Evolutionary conservation across 2,329 filamentous ascomycete genomes (phyloP).

Genomic region (Apiospora marii): DNA sequence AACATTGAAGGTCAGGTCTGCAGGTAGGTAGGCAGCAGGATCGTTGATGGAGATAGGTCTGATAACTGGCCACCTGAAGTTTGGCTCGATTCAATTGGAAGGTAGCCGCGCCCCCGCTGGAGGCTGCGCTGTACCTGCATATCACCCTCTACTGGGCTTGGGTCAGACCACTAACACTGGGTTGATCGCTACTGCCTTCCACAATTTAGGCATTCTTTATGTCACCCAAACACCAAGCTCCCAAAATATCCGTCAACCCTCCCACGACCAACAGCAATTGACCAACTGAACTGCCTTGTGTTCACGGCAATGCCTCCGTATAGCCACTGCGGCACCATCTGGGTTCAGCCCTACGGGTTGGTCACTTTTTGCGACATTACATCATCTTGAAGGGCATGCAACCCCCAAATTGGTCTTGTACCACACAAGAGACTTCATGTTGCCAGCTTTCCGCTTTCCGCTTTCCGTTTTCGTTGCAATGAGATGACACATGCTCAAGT

Average conservation of each 20-base stretch:
- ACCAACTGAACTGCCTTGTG: not conserved
- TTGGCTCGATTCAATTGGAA: not conserved
- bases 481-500: not conserved
- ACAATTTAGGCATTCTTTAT: not conserved
- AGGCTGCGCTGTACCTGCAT: not conserved
- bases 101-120: not conserved
- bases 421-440: not conserved
- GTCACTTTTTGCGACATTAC: not conserved
- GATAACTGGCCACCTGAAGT: not conserved
- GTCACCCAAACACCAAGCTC: not conserved
- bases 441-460: not conserved
- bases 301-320: constrained; percentile 9
- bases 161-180: not conserved
- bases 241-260: not conserved
- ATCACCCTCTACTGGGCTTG: not conserved
- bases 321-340: constrained; percentile 3
- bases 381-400: not conserved
- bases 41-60: not conserved
- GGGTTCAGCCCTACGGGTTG: not conserved
- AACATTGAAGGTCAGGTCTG: too few species aligned
- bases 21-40: too few species aligned
- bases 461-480: not conserved
- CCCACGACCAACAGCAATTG: not conserved
- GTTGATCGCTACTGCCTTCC: not conserved
- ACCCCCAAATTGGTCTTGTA: not conserved